Evolutionary conservation across 192 early-diverging fungal species (phyloP), one percentile per base, ranked within the genome.

Genomic region (Umbelopsis sp.): DNA sequence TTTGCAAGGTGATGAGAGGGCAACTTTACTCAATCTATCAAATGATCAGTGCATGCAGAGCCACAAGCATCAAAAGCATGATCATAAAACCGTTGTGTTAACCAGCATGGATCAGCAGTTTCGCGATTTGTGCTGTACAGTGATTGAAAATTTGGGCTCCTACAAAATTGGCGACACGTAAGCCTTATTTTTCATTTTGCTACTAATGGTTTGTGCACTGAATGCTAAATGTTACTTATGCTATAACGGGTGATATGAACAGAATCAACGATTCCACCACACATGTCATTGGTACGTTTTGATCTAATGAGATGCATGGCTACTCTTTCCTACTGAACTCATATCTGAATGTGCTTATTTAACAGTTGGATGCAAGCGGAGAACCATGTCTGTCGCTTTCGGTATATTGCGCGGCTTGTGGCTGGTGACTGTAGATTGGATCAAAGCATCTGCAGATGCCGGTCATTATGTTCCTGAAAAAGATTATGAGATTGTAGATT

Each of bases 241-340:
- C 37, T 10, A 41, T 6, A 41, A 41, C 5, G 37, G 37, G 37
- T 41, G 10, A 41, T 41, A 10, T 41, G 5, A 41, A 41, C 67
- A 71, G 74, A 4, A 64, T 75, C 0, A 44, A 65, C 48, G 69
- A 67, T 44, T 47, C 44, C 13, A 75, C 74, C 5, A 75, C 69
- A 16, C 74, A 75, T 68, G 68, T 71, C 22, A 58, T 75, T 35
- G 55, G 55, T 61, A 58, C 4, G 50, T 6, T 41, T 6, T 9
- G 0, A 41, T 41, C 2, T 4, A 41, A 41, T 1, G 37, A 41
- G 0, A 41, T 41, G 37, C 10, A 41, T 41, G 37, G 6, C 10
- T 30, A 30, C 37, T 41, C 5, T 41, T 41, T 6, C 2, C 37
- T 41, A 10, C 0, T 41, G 37, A 41, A 10, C 37, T 6, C 5